phyloP scores from a whole-genome alignment of 441 rosid species.

The Eruca vesicaria region DNA sequence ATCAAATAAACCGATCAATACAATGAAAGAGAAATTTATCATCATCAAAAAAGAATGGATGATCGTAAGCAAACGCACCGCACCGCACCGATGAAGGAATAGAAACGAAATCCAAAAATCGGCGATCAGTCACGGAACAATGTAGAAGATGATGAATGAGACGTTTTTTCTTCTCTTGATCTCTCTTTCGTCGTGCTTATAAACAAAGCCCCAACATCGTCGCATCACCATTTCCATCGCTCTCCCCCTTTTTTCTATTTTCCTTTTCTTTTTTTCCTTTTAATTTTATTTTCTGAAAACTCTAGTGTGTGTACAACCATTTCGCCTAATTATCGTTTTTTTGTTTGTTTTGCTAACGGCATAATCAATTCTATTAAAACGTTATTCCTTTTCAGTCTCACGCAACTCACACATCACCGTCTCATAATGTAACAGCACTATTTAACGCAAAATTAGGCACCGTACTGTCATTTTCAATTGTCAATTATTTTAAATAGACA shows the following conservation, averaged over 20 bases:
- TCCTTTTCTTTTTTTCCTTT: background rate
- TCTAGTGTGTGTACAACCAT: background rate
- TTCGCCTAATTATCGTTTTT: background rate
- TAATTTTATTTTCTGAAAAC: constrained; percentile 13
- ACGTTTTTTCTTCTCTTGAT: background rate
- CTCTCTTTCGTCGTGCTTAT: background rate
- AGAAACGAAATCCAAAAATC: constrained; percentile 24
- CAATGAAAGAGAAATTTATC: background rate
- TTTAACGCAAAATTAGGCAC: background rate
- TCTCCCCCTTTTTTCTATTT: background rate
- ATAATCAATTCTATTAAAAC: background rate
- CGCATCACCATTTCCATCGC: constrained; percentile 25
- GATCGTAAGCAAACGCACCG: constrained; percentile 41
- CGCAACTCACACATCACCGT: background rate
- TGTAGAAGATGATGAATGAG: constrained; percentile 11
- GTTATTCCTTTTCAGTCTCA: background rate
- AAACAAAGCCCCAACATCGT: constrained; percentile 8
- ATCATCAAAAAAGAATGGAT: background rate
- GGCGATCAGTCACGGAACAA: background rate
- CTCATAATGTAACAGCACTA: background rate
- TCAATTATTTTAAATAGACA: too few species aligned
- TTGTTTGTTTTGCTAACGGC: background rate
- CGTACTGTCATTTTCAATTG: too few species aligned
- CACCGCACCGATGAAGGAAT: constrained; percentile 26
- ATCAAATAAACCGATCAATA: background rate